Base-by-base conservation (phyloP, 176 grass and related monocot genomes). In the Alloteropsis semialata region DNA sequence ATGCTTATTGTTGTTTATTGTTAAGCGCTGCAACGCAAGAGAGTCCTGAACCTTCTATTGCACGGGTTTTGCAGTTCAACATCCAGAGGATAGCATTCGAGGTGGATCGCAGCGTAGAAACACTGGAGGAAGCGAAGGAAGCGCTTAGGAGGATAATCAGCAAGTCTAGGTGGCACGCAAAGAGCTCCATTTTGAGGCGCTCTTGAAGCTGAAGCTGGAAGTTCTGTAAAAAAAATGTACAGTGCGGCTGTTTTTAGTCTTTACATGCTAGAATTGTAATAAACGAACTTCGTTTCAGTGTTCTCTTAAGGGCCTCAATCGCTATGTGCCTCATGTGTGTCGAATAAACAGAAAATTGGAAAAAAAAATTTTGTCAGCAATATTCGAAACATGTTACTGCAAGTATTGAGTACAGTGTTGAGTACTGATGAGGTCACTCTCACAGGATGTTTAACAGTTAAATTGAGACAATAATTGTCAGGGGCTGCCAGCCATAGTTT, bases 81-180 rank as follows among this genome's bases (percentile, higher is more conserved):
- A 88, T 95, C 51, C 92, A 92, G 82, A 95, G 93, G 74, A 57
- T 95, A 53, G 87, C 90, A 11, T 95, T 92, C 66, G 87, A 90
- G 55, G 77, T 88, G 43, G 90, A 90, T 43, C 67, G 73, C 78
- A 72, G 70, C 4, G 90, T 92, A 3, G 92, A 95, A 58, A 94
- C 92, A 60, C 78, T 95, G 28, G 87, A 92, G 42, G 87, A 95
- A 81, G 93, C 90, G 37, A 95, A 90, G 32, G 84, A 75, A 34
- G 93, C 93, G 10, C 87, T 92, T 34, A 75, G 82, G 19, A 92
- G 89, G 80, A 72, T 95, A 73, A 87, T 95, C 68, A 81, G 69
- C 51, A 90, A 92, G 77, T 91, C 75, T 51, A 80, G 44, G 63
- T 87, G 84, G 51, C 82, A 82, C 11, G 22, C 45, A 5, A 59